Base-by-base conservation (phyloP, 2,329 filamentous ascomycete species). In the Ascosphaera apis region DNA sequence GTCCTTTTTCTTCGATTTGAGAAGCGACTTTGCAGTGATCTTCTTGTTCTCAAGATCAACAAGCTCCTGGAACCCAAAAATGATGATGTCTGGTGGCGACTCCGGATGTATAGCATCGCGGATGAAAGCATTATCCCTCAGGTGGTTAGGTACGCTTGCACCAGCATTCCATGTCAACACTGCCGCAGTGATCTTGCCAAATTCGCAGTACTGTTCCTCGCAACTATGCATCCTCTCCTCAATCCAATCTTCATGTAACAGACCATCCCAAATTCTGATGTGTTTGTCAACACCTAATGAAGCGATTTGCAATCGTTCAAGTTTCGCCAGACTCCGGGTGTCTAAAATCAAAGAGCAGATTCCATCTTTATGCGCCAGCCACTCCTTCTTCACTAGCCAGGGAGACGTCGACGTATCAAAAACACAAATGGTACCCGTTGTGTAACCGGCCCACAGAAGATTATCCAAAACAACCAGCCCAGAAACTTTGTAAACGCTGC, bases 1-100 rank as follows among this genome's bases (percentile, higher is more conserved):
- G 51, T 92, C 91, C 54, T 88, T 88, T 45, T 78, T 81, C 36
- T 44, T 44, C 62, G 65, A 13, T 13, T 21, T 17, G 1, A 36
- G 6, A 36, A 39, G 63, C 66, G 49, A 55, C 72, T 72, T 93
- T n/a, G 88, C 88, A 15, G 86, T 95, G 35, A 91, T 78, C 45
- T 84, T 91, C 60, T 95, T 95, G 57, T 98, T 81, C 53, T 98
- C 88, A 5, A 98, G 63, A 49, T 98, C 88, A 3, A 98, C 88
- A n/a, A 98, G 66, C 55, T 98, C 88, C 54, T 98, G 88, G 53
- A 98, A 98, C 1, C 84, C 86, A 61, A 98, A 98, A 1, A 95
- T 70, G 2, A 95, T 58, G 35, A 98, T 83, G 45, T 95, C 88
- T 0, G 88, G 82, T 5, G 77, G 72, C 28, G 76, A 68, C 41